Conservation (phyloP, 768 basidiomycete genomes). For the Coprinopsis marcescibilis region DNA sequence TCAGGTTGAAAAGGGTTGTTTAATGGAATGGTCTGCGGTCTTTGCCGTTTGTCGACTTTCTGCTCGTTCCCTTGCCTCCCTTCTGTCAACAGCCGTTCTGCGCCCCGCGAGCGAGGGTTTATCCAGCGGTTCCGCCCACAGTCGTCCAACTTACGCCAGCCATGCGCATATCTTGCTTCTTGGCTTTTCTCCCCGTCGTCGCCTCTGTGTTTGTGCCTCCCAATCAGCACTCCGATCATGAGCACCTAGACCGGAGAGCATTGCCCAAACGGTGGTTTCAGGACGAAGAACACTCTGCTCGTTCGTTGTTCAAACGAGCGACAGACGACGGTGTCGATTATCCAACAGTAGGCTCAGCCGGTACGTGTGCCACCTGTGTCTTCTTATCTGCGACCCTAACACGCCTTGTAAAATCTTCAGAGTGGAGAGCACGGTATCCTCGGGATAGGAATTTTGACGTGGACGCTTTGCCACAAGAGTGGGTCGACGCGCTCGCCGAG, state of each 20-base stretch:
- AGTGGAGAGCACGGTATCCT: conserved; percentile 64
- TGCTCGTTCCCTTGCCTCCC: background rate
- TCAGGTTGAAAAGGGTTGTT: conserved; percentile 1
- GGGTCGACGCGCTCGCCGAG: conserved; percentile 65
- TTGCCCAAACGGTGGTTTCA: conserved; percentile 58
- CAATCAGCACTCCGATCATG: conserved; percentile 20
- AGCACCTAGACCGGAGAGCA: conserved; percentile 20
- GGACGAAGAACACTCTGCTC: conserved; percentile 48
- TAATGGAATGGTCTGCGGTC: conserved; percentile 14
- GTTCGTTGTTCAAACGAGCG: conserved; percentile 57
- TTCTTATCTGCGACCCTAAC: background rate
- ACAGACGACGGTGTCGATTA: conserved; percentile 44
- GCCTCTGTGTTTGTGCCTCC: conserved; percentile 19
- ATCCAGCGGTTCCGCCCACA: background rate
- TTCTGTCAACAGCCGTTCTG: background rate
- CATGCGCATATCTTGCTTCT: conserved; percentile 4
- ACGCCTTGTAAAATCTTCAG: conserved; percentile 23
- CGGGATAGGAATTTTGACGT: conserved; percentile 39
- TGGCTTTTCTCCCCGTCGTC: conserved; percentile 12
- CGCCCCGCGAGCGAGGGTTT: background rate
- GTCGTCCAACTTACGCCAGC: background rate
- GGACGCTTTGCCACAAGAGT: conserved; percentile 51
- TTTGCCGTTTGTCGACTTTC: background rate
- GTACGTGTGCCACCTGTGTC: conserved; percentile 28
- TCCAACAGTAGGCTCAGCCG: conserved; percentile 51